phyloP scores from a whole-genome alignment of 139 green algal genomes.

The Pseudopediastrum boryanum region DNA sequence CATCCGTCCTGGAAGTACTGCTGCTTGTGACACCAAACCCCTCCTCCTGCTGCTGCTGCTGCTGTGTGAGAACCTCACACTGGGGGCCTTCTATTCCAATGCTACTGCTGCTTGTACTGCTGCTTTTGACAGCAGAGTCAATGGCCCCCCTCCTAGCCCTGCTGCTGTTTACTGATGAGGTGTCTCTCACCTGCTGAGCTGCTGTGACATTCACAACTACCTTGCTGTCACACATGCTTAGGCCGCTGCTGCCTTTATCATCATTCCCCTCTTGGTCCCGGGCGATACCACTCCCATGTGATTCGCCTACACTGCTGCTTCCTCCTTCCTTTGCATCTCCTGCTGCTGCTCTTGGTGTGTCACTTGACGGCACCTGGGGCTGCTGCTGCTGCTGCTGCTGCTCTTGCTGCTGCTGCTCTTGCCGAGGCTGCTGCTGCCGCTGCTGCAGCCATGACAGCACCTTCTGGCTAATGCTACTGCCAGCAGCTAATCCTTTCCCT shows the following conservation, averaged over 20 bases:
- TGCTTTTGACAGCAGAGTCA: too few species aligned
- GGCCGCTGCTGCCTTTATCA: too few species aligned
- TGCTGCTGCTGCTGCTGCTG: not conserved
- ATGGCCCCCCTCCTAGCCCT: not conserved
- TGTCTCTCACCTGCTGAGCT: not conserved
- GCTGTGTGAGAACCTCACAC: not conserved
- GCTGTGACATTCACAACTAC: not conserved
- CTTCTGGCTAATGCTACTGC: not conserved
- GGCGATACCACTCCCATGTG: not conserved
- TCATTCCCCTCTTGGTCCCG: not conserved
- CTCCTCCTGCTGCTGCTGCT: not conserved
- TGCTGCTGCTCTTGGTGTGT: not conserved
- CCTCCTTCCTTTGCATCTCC: too few species aligned
- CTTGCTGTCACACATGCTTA: not conserved
- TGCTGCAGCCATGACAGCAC: not conserved
- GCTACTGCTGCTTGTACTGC: not conserved
- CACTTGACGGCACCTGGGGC: not conserved
- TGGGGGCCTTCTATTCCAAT: not conserved
- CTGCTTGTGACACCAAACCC: not conserved
- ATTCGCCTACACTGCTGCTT: not conserved
- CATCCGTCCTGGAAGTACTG: not conserved
- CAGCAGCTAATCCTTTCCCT: not conserved
- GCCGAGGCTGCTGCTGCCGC: constrained; percentile 1
- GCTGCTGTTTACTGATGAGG: not conserved
- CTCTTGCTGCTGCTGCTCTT: not conserved